phyloP scores from a whole-genome alignment of 2,329 filamentous ascomycete species.

The Aspergillus felis region DNA sequence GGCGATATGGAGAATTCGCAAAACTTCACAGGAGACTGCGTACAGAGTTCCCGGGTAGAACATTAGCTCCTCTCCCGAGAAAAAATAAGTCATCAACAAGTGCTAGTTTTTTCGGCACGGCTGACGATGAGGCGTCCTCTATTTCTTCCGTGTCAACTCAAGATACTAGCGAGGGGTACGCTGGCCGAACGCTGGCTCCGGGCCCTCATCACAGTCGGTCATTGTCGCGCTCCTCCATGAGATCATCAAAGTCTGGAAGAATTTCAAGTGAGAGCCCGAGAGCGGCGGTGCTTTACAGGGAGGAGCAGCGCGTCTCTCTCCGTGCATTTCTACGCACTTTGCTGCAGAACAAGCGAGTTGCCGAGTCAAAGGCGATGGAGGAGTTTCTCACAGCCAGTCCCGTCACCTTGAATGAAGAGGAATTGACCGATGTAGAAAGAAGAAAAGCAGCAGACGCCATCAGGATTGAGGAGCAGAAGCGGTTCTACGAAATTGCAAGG shows the following conservation, averaged over 20 bases:
- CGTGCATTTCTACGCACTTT: conserved; percentile 86
- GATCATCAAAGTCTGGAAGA: conserved; percentile 27
- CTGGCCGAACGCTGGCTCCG: conserved; percentile 30
- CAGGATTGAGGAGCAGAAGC: conserved; percentile 84
- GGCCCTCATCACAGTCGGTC: conserved; percentile 24
- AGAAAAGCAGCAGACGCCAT: conserved; percentile 82
- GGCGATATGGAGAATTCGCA: conserved; percentile 84
- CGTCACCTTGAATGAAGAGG: conserved; percentile 73
- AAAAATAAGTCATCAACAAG: conserved; percentile 84
- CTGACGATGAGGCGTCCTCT: conserved; percentile 71
- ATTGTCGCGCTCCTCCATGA: conserved; percentile 26
- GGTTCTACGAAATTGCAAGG: conserved; percentile 92
- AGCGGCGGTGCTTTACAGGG: conserved; percentile 67
- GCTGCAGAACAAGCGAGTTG: conserved; percentile 77
- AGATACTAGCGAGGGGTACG: conserved; percentile 42
- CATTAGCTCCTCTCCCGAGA: conserved; percentile 78
- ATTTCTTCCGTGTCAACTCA: conserved; percentile 75
- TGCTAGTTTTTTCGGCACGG: conserved; percentile 54
- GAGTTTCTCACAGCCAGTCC: conserved; percentile 77
- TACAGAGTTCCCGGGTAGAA: conserved; percentile 83
- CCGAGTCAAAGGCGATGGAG: conserved; percentile 74
- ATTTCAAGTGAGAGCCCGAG: conserved; percentile 41
- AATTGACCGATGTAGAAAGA: conserved; percentile 72
- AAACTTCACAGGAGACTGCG: conserved; percentile 74
- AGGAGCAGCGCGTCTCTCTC: conserved; percentile 86